Percentiles rank a stretch among this genome's conserved stretches.
These are phyloP conservation scores for Lepraria neglecta DNA, from an alignment of 495 filamentous ascomycete species.

Conservation along the genomic window DNA sequence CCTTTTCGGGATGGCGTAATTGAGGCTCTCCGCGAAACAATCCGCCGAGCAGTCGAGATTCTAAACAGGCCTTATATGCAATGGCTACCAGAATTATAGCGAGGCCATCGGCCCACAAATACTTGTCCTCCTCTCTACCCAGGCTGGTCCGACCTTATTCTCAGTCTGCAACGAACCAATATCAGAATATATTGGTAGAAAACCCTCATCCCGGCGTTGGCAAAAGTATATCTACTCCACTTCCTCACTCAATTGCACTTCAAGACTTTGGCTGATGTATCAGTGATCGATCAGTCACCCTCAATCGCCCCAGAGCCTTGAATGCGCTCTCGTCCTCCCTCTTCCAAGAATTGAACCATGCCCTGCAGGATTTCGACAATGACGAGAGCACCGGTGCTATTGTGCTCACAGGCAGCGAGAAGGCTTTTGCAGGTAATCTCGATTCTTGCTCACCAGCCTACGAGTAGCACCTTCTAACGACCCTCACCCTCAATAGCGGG, in stretches of 20 bases:
- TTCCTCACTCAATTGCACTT: not conserved
- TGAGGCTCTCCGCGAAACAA: constrained; percentile 9
- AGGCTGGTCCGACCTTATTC: constrained; percentile 51
- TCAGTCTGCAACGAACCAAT: constrained; percentile 48
- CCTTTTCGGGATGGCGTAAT: not conserved
- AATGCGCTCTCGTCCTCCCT: constrained; percentile 88
- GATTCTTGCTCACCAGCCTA: not conserved
- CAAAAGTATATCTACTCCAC: constrained; percentile 54
- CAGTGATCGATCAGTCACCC: constrained; percentile 57
- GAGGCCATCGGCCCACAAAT: constrained; percentile 54
- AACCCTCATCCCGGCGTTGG: constrained; percentile 82
- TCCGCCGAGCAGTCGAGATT: not conserved
- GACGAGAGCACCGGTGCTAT: constrained; percentile 66
- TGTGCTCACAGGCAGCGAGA: constrained; percentile 77
- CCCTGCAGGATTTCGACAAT: constrained; percentile 64
- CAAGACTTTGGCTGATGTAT: constrained; percentile 5
- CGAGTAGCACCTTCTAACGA: constrained; percentile 13
- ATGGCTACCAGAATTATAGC: constrained; percentile 30
- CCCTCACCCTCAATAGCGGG: constrained; percentile 50
- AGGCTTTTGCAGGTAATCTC: constrained; percentile 69
- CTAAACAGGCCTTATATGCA: not conserved
- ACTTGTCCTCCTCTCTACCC: constrained; percentile 38
- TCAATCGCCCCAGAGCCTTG: constrained; percentile 89
- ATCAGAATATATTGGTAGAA: constrained; percentile 76
- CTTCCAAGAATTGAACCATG: constrained; percentile 81